A percentile compares a stretch with the other conserved stretches of the same genome.
Evolutionary conservation across 257 asterid genomes (phyloP).

Genomic region (Penstemon barbatus): DNA sequence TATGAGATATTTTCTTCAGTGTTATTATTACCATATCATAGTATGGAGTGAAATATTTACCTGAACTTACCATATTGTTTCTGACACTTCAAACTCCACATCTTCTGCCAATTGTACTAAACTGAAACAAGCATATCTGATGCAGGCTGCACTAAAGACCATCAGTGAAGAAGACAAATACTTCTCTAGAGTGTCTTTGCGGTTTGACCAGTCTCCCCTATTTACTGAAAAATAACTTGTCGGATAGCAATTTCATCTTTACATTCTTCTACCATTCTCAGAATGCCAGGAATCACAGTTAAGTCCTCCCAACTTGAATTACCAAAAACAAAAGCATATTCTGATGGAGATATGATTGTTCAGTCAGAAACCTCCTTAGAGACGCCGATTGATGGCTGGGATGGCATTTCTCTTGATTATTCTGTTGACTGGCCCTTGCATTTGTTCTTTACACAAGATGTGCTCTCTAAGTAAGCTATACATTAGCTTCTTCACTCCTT

Average conservation of each 20-base stretch:
- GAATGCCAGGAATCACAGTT: conserved; percentile 77
- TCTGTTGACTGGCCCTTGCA: conserved; percentile 97
- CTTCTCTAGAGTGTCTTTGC: conserved; percentile 79
- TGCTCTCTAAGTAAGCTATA: conserved; percentile 81
- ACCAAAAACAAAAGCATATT: conserved; percentile 63
- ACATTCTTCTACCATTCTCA: conserved; percentile 36
- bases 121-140: conserved; percentile 29
- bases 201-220: conserved; percentile 44
- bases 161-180: conserved; percentile 93
- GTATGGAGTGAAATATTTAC: neutral
- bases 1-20: conserved; percentile 18
- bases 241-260: conserved; percentile 21
- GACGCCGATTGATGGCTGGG: conserved; percentile 93
- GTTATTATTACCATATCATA: conserved; percentile 3
- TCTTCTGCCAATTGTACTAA: conserved; percentile 27
- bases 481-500: conserved; percentile 21
- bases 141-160: conserved; percentile 93
- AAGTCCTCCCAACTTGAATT: conserved; percentile 66
- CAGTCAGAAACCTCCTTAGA: conserved; percentile 62
- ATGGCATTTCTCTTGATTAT: conserved; percentile 89
- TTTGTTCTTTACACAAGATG: conserved; percentile 87
- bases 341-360: conserved; percentile 61
- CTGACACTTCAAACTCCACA: conserved; percentile 22
- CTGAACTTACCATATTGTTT: conserved; percentile 10
- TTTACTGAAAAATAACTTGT: conserved; percentile 13